A percentile compares a stretch with the other conserved stretches of the same genome.
Conservation (phyloP, 192 early-diverging fungal genomes). For the Rhizophagus clarus region DNA sequence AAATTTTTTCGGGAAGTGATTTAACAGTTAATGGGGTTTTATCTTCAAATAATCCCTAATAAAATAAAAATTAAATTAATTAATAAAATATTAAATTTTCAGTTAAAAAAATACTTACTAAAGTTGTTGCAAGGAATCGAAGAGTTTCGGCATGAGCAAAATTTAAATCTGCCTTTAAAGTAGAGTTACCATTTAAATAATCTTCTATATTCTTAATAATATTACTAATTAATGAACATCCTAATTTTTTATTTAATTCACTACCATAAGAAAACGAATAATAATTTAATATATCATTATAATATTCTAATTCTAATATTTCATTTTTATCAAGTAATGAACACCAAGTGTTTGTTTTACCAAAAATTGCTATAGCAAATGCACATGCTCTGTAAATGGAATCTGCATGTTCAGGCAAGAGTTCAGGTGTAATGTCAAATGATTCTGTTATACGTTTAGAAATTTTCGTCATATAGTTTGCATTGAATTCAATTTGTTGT, state of each 20-base stretch:
- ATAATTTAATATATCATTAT: constrained; percentile 14
- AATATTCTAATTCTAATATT: constrained; percentile 21
- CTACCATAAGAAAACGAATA: constrained; percentile 21
- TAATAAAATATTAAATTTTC: neutral
- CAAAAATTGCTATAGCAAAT: constrained; percentile 10
- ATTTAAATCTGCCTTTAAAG: neutral
- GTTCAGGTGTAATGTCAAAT: constrained; percentile 1
- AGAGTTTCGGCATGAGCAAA: constrained; percentile 30
- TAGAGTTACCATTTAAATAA: neutral
- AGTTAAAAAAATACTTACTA: constrained; percentile 11
- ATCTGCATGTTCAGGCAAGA: neutral
- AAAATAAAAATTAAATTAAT: neutral
- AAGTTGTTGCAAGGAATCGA: constrained; percentile 1
- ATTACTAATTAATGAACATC: constrained; percentile 8
- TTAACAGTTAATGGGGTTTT: neutral
- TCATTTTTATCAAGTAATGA: constrained; percentile 22
- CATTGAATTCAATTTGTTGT: neutral
- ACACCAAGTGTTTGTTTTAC: constrained; percentile 15
- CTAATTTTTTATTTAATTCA: constrained; percentile 13
- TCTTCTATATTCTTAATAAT: constrained; percentile 4
- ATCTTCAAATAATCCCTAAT: constrained; percentile 23
- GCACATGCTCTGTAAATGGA: constrained; percentile 19
- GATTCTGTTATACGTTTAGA: neutral
- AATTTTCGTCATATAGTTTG: neutral
- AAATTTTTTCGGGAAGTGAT: neutral